phyloP scores from a whole-genome alignment of 805 yeast genomes.

The Suhomyces xylopsoci region DNA sequence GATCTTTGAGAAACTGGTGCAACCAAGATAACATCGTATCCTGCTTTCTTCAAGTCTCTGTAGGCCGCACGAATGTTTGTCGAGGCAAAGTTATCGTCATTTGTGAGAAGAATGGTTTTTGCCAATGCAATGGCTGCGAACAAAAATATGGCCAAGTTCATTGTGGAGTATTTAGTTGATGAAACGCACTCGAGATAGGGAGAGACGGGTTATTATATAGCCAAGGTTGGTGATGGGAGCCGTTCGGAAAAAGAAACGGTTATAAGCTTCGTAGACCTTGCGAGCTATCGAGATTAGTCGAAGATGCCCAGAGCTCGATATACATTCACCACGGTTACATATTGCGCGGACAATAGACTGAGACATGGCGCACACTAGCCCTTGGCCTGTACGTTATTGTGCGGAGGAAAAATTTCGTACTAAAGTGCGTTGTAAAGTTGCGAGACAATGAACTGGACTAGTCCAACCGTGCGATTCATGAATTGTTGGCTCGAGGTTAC shows the following conservation, averaged over 20 bases:
- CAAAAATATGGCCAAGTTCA: constrained; percentile 2
- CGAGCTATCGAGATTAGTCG: background rate
- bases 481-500: background rate
- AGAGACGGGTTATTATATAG: background rate
- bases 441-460: background rate
- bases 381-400: background rate
- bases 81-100: constrained; percentile 58
- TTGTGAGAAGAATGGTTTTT: constrained; percentile 47
- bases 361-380: background rate
- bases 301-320: background rate
- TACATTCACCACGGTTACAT: background rate
- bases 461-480: background rate
- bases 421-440: background rate
- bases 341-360: background rate
- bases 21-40: constrained; percentile 46
- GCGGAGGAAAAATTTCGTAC: background rate
- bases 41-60: constrained; percentile 43
- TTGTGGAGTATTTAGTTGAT: background rate
- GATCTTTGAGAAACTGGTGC: constrained; percentile 52
- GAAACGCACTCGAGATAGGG: too few species aligned
- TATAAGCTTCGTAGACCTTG: background rate
- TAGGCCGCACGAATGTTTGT: constrained; percentile 57
- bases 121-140: constrained; percentile 1
- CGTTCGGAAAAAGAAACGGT: background rate
- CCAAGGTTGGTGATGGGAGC: background rate